Base-by-base conservation (phyloP, 2,329 filamentous ascomycete species). In the Fusarium temperatum region DNA sequence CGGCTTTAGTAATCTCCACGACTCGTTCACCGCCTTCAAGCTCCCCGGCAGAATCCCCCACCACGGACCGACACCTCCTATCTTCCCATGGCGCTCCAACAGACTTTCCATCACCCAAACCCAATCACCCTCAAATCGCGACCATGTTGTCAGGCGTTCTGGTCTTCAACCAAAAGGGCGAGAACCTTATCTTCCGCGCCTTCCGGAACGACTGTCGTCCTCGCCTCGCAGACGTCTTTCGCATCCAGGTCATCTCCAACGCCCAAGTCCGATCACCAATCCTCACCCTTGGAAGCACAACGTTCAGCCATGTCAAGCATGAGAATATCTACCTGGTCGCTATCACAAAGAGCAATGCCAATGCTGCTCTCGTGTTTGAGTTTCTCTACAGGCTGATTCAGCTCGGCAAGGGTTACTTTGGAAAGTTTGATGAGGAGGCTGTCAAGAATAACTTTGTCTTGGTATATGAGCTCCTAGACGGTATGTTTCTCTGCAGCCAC, bases 381-480 rank as follows among this genome's bases (percentile, higher is more conserved):
- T 99, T 99, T 81, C 87, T 99, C 71, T 98, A 98, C 86, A 91
- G 95, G 78, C 86, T 99, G 80, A 94, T 98, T 75, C 90, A 92
- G 80, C 87, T 99, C 74, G 96, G 96, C 47, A 95, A 94, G 85
- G 94, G 95, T 66, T 99, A 99, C 85, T 99, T 99, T 88, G 96
- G 94, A 81, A 98, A 98, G 84, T 98, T 99, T 81, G 96, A 99
- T 81, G 96, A 99, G 87, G 96, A 99, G 85, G 95, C 96, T 65
- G 96, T 99, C 78, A 99, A 99, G 92, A 98, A 98, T 86, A 99
- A 99, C 87, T 99, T 99, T 85, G 96, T 99, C 74, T 88, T 99
- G 76, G 95, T 99, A 44, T 99, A 99, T 84, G 96, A 99, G 88
- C 89, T 99, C 65, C 86, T 99, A 63, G 96, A 99, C 83, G 94